Evolutionary conservation across 2,329 filamentous ascomycete species (phyloP), one percentile per base, ranked within the genome.

Genomic region (Coniochaeta sp.): DNA sequence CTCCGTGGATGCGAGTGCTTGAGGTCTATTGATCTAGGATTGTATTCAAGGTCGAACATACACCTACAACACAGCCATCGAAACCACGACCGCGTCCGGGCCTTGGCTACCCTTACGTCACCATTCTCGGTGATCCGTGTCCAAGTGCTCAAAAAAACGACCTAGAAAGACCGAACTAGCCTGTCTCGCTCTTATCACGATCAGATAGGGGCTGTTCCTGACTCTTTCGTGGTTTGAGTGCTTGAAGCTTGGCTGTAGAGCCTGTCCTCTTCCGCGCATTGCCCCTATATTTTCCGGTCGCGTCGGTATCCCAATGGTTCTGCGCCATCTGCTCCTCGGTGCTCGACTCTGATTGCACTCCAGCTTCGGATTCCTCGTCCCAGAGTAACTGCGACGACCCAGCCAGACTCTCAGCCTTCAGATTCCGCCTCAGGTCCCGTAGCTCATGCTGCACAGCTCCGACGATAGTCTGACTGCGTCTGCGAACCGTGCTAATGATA

Each of bases 381-480:
- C 22, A 47, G 3, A 24, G 19, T 9, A 19, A 22, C 42, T 17
- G 19, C 10, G 19, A 22, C 24, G 9, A n/a, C 1, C 2, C n/a
- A 2, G 10, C 19, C 6, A 4, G 8, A 24, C 19, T 17, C n/a
- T 24, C n/a, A 47, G 5, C 3, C 19, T 47, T 10, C 42, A 47
- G n/a, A 4, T 22, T 24, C 8, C 42, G 19, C 42, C 42, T 24
- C 19, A 47, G 12, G 19, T 47, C 42, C 12, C 56, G 58, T 30
- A 65, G 54, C 44, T 63, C 60, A 30, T 60, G 58, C 56, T 61
- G 57, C 36, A 63, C 32, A 17, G 52, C 60, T 26, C 55, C 60
- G 1, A 38, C 58, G 28, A 61, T 14, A 28, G 42, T 50, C 34
- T 57, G 59, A 47, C 63, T 64, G 30, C 47, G 55, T 52, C 58